phyloP scores from a whole-genome alignment of 441 rosid species.

The Erodium texanum region DNA sequence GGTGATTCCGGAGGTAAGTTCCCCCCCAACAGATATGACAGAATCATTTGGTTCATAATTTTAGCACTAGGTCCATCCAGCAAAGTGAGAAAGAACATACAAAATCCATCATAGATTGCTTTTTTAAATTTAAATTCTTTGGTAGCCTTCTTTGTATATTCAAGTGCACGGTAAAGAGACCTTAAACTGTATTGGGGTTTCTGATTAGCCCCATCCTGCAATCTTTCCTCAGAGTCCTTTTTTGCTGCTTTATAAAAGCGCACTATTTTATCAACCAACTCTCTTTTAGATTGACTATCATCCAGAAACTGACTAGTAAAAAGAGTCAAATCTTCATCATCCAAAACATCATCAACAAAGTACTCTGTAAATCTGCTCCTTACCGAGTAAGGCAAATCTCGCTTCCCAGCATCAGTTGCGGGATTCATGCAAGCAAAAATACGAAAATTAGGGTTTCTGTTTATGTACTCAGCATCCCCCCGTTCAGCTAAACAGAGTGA shows the following conservation, averaged over 20 bases:
- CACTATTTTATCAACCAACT: conserved; percentile 46
- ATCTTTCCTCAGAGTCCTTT: conserved; percentile 70
- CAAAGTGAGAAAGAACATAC: conserved; percentile 86
- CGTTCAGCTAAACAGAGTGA: conserved; percentile 96
- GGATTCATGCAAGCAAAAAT: conserved; percentile 99
- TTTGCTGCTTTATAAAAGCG: conserved; percentile 73
- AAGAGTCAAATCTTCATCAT: conserved; percentile 63
- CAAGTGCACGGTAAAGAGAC: conserved; percentile 88
- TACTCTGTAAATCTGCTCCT: conserved; percentile 87
- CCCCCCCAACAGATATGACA: conserved; percentile 40
- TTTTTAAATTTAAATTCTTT: conserved; percentile 48
- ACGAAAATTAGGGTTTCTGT: conserved; percentile 73
- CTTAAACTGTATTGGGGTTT: conserved; percentile 96
- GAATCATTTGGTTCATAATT: conserved; percentile 58
- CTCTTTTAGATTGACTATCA: conserved; percentile 44
- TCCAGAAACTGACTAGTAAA: conserved; percentile 64
- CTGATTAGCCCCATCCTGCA: conserved; percentile 99
- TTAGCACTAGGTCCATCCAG: conserved; percentile 76
- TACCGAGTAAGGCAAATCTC: conserved; percentile 73
- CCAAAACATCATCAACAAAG: conserved; percentile 79
- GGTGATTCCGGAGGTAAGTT: conserved; percentile 32
- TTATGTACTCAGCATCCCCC: conserved; percentile 68
- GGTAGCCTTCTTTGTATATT: conserved; percentile 66
- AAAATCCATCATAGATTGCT: conserved; percentile 82
- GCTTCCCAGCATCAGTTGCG: conserved; percentile 98